Evolutionary conservation across 1,139 yeast genomes (phyloP).

Genomic region (Yamadazyma friedrichii): DNA sequence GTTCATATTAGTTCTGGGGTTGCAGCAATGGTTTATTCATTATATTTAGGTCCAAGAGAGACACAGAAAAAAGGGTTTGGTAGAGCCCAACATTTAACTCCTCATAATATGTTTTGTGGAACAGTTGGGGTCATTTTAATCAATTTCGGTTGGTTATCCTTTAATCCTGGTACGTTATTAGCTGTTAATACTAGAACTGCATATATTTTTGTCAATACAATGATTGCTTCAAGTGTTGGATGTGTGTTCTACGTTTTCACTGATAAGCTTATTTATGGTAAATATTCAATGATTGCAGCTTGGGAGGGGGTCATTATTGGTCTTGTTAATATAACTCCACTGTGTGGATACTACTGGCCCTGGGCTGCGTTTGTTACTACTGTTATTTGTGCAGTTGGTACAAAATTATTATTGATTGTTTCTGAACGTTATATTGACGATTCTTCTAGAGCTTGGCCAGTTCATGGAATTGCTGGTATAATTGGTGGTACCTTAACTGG

Average conservation of each 20-base stretch:
- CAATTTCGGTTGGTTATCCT: slow-evolving; percentile 98
- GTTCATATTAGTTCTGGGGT: slow-evolving; percentile 94
- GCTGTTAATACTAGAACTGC: slow-evolving; percentile 86
- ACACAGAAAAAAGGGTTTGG: slow-evolving; percentile 58
- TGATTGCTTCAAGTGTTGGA: slow-evolving; percentile 94
- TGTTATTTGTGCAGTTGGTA: slow-evolving; percentile 66
- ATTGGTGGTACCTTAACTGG: slow-evolving; percentile 85
- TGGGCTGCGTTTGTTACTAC: slow-evolving; percentile 88
- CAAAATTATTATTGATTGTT: slow-evolving; percentile 81
- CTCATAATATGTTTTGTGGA: slow-evolving; percentile 6
- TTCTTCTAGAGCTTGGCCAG: slow-evolving; percentile 90
- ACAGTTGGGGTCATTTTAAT: slow-evolving; percentile 84
- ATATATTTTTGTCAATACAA: slow-evolving; percentile 90
- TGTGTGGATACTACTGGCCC: slow-evolving; percentile 92
- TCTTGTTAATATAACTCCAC: slow-evolving; percentile 94
- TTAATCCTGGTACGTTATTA: slow-evolving; percentile 96
- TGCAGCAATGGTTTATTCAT: slow-evolving; percentile 90
- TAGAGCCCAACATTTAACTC: slow-evolving; percentile 3
- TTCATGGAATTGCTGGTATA: slow-evolving; percentile 94
- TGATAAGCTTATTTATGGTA: slow-evolving; percentile 49
- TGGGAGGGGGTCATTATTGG: slow-evolving; percentile 96
- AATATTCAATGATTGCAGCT: slow-evolving; percentile 92
- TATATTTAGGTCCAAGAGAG: slow-evolving; percentile 85
- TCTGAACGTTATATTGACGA: slow-evolving; percentile 82
- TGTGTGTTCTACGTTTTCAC: slow-evolving; percentile 81